Conservation (phyloP, 2,329 filamentous ascomycete genomes). For the Hypoxylon sp. region DNA sequence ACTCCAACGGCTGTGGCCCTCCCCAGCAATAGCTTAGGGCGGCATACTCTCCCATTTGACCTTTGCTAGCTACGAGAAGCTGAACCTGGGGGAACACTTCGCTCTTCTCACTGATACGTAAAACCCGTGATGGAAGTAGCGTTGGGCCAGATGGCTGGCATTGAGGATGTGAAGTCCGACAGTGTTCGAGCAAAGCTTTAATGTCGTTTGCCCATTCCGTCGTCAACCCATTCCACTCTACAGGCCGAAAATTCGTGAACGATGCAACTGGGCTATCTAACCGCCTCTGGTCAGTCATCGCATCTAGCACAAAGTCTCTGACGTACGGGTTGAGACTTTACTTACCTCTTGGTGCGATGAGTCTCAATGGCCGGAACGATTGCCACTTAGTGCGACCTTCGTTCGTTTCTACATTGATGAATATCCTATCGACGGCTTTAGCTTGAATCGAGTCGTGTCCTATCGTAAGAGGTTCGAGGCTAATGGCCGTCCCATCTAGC, state of each 20-base stretch:
- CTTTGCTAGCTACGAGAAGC: not conserved
- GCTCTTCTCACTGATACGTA: slow-evolving; percentile 7
- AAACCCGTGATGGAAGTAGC: slow-evolving; percentile 19
- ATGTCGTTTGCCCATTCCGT: slow-evolving; percentile 14
- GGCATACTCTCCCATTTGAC: slow-evolving; percentile 6
- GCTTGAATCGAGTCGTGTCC: slow-evolving; percentile 3
- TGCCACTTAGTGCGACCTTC: slow-evolving; percentile 22
- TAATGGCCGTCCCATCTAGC: slow-evolving; percentile 8
- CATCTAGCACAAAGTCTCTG: not conserved
- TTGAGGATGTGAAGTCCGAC: slow-evolving; percentile 23
- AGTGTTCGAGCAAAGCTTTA: slow-evolving; percentile 18
- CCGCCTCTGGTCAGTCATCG: not conserved
- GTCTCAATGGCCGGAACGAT: slow-evolving; percentile 14
- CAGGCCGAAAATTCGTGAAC: slow-evolving; percentile 27
- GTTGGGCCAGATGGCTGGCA: slow-evolving; percentile 19
- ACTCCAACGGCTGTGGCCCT: slow-evolving; percentile 22
- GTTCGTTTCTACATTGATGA: slow-evolving; percentile 27
- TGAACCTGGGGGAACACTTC: slow-evolving; percentile 5
- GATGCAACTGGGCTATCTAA: slow-evolving; percentile 21
- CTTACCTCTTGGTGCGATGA: slow-evolving; percentile 22
- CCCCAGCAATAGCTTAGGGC: slow-evolving; percentile 34
- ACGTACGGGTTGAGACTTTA: not conserved
- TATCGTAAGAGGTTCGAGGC: slow-evolving; percentile 17
- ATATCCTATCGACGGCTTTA: slow-evolving; percentile 21
- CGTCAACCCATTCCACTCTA: slow-evolving; percentile 23